Conservation (phyloP, 73 alveolate genomes). For the Paramecium tetraurelia region DNA sequence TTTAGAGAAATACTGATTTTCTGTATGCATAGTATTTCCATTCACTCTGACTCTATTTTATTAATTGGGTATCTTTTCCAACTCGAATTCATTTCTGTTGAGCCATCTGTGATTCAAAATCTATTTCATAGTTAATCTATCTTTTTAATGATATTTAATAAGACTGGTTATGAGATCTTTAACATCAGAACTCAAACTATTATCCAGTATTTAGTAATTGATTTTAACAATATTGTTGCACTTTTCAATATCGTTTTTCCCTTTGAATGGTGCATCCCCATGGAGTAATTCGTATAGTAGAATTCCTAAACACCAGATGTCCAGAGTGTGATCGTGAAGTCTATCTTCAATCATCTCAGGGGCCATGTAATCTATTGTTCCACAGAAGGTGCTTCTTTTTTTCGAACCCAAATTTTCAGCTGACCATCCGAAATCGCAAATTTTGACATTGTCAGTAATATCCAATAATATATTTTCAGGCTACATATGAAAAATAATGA, state of each 20-base stretch:
- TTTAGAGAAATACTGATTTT: background rate
- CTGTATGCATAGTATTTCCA: background rate
- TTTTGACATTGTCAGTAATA: slow-evolving; percentile 74
- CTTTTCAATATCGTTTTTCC: slow-evolving; percentile 56
- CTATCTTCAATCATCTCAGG: slow-evolving; percentile 92
- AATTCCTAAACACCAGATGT: slow-evolving; percentile 93
- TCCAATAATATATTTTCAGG: slow-evolving; percentile 84
- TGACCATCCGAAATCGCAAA: slow-evolving; percentile 93
- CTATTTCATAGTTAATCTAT: slow-evolving; percentile 82
- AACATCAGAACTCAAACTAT: slow-evolving; percentile 71
- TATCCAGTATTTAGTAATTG: slow-evolving; percentile 68
- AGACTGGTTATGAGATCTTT: slow-evolving; percentile 78
- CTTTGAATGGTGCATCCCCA: slow-evolving; percentile 88
- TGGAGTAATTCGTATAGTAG: slow-evolving; percentile 88
- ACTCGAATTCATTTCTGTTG: slow-evolving; percentile 17
- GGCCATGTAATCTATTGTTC: slow-evolving; percentile 80
- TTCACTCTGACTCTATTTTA: background rate
- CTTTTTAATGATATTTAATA: slow-evolving; percentile 71
- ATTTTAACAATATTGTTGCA: slow-evolving; percentile 65
- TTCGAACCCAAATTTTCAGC: slow-evolving; percentile 71
- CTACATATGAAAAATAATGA: background rate
- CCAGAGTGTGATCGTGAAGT: slow-evolving; percentile 85
- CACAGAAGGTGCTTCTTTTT: slow-evolving; percentile 76
- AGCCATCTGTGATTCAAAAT: slow-evolving; percentile 93
- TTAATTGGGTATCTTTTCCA: background rate